Conservation (phyloP, 768 basidiomycete species). For the Amyloporia xantha region DNA sequence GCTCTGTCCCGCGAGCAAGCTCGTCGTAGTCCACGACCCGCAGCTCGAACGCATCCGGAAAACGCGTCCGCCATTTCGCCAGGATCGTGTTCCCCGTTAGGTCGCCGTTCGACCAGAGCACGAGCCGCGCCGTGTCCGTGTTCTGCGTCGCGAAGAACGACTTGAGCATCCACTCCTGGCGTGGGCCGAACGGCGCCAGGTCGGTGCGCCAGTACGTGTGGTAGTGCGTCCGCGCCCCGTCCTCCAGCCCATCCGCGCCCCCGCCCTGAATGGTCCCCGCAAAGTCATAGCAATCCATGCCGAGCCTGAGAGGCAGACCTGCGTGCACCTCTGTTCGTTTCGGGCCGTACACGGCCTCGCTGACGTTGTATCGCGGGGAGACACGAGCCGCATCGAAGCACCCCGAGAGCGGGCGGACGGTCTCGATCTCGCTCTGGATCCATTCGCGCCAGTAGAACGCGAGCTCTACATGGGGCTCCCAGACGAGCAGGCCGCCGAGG, state of each 20-base stretch:
- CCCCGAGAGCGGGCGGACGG: slow-evolving; percentile 54
- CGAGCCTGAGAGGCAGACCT: slow-evolving; percentile 69
- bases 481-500: slow-evolving; percentile 48
- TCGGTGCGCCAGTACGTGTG: slow-evolving; percentile 96
- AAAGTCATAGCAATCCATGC: slow-evolving; percentile 90
- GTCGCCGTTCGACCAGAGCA: slow-evolving; percentile 92
- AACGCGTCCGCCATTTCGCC: slow-evolving; percentile 47
- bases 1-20: slow-evolving; percentile 70
- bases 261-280: slow-evolving; percentile 62
- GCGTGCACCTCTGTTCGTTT: slow-evolving; percentile 70
- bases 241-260: slow-evolving; percentile 9
- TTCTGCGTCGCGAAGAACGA: slow-evolving; percentile 94
- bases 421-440: slow-evolving; percentile 67
- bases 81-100: slow-evolving; percentile 51
- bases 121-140: slow-evolving; percentile 49
- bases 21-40: slow-evolving; percentile 57
- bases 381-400: slow-evolving; percentile 66
- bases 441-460: slow-evolving; percentile 72
- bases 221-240: slow-evolving; percentile 47
- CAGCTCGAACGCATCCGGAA: slow-evolving; percentile 68
- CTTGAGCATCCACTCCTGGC: slow-evolving; percentile 89
- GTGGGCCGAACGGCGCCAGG: slow-evolving; percentile 68
- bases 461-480: slow-evolving; percentile 84
- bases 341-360: slow-evolving; percentile 54
- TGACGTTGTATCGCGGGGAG: slow-evolving; percentile 63